Base-by-base conservation (phyloP, 2,329 filamentous ascomycete species). In the Akanthomyces lecanii region DNA sequence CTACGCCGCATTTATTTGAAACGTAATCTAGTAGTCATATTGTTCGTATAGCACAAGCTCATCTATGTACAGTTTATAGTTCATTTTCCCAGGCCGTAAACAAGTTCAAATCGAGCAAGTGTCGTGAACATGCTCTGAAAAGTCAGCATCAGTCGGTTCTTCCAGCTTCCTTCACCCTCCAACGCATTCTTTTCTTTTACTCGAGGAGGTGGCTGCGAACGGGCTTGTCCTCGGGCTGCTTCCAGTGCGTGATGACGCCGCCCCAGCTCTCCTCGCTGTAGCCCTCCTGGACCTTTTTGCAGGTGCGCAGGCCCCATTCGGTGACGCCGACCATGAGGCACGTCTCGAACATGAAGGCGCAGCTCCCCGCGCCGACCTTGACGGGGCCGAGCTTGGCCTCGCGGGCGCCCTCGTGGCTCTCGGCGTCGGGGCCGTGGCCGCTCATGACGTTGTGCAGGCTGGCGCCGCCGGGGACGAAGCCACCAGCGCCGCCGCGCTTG, bases 251-350 rank as follows among this genome's bases (percentile, higher is more conserved):
- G 74, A 85, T 84, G 59, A 90, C 76, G 0, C 82, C 82, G 33
- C 81, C 86, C 92, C 92, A 97, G 72, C 90, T 93, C 78, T 96
- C 89, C 63, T 87, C 85, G 71, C 86, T 92, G 71, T 95, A 96
- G 63, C 84, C 84, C 67, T 85, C 81, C 77, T 85, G 83, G 18
- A 84, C 79, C 73, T 83, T 84, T 67, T 77, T 73, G 61, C 82
- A 94, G 65, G 84, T 81, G 66, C 75, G 74, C 65, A 84, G 74
- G 1, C 87, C 88, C 87, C 88, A 91, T 63, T 89, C 84, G 1
- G 88, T 89, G 33, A 91, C 87, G 1, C 87, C 88, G 2, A 90
- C 81, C 85, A 90, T 89, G 61, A 89, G 70, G 62, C 81, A 86
- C 66, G 83, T 89, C 78, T 89, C 86, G 68, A 88, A 88, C 86